Conservation (phyloP, 805 yeast genomes). For the Wickerhamomyces subpelliculosus region DNA sequence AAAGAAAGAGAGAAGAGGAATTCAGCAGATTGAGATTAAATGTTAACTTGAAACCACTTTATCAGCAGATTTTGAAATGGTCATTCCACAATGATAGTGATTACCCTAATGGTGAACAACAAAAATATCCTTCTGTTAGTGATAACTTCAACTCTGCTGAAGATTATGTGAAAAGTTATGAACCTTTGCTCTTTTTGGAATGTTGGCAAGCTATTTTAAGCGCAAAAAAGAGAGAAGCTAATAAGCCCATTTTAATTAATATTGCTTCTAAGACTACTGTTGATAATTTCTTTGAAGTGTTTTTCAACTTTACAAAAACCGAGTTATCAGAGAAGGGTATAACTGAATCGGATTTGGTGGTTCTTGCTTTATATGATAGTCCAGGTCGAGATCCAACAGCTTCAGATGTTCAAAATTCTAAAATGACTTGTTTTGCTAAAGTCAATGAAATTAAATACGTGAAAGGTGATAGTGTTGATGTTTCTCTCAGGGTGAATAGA, state of each 20-base stretch:
- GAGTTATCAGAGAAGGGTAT: constrained; percentile 45
- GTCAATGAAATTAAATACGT: constrained; percentile 65
- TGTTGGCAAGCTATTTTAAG: constrained; percentile 89
- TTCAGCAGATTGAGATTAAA: constrained; percentile 73
- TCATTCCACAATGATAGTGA: constrained; percentile 51
- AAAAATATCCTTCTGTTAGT: constrained; percentile 32
- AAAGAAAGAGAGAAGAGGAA: constrained; percentile 56
- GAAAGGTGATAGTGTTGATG: constrained; percentile 59
- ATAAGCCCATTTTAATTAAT: constrained; percentile 53
- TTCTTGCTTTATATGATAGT: constrained; percentile 39
- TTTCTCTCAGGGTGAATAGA: constrained; percentile 61
- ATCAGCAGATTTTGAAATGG: constrained; percentile 69
- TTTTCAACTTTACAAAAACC: constrained; percentile 56
- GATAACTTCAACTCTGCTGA: constrained; percentile 48
- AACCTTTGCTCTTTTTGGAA: constrained; percentile 79
- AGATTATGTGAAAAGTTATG: constrained; percentile 66
- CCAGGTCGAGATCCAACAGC: constrained; percentile 22
- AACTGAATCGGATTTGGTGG: constrained; percentile 71
- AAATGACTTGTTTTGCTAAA: constrained; percentile 70
- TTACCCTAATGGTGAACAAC: constrained; percentile 48
- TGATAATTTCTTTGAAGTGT: constrained; percentile 84
- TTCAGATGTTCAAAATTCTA: constrained; percentile 26
- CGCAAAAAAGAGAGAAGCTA: constrained; percentile 52
- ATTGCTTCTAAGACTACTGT: constrained; percentile 78
- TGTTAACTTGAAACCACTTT: constrained; percentile 72